Evolutionary conservation across 768 basidiomycete genomes (phyloP).

Genomic region (Paxillus ammoniavirescens): DNA sequence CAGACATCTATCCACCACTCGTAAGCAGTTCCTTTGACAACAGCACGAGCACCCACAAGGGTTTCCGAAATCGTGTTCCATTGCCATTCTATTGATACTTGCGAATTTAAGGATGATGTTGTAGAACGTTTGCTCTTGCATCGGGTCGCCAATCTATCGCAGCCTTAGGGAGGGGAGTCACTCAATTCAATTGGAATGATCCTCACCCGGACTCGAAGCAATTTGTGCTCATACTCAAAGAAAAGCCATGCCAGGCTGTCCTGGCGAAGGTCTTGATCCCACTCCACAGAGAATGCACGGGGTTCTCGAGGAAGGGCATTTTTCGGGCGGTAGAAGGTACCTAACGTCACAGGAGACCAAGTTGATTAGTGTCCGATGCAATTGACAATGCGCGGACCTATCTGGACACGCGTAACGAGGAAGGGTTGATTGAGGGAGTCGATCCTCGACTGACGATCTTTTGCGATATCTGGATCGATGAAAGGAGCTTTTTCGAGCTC

Average conservation of each 20-base stretch:
- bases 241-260: slow-evolving; percentile 51
- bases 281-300: slow-evolving; percentile 70
- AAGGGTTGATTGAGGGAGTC: slow-evolving; percentile 45
- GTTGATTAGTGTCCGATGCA: background rate
- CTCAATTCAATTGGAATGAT: background rate
- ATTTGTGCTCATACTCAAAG: slow-evolving; percentile 69
- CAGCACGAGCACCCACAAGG: slow-evolving; percentile 48
- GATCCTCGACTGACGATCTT: slow-evolving; percentile 45
- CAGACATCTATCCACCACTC: slow-evolving; percentile 48
- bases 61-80: slow-evolving; percentile 57
- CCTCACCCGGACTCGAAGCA: slow-evolving; percentile 58
- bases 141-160: slow-evolving; percentile 57
- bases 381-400: slow-evolving; percentile 45
- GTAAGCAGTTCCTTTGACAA: slow-evolving; percentile 12
- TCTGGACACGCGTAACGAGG: slow-evolving; percentile 62
- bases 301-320: slow-evolving; percentile 27
- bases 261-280: slow-evolving; percentile 50
- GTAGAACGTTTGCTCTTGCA: slow-evolving; percentile 48
- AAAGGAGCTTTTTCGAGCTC: slow-evolving; percentile 56
- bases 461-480: slow-evolving; percentile 52
- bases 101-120: slow-evolving; percentile 55
- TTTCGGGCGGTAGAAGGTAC: slow-evolving; percentile 28
- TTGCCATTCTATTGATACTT: slow-evolving; percentile 57
- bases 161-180: background rate
- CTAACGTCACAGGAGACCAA: slow-evolving; percentile 11